phyloP scores from a whole-genome alignment of 352 stramenopile genomes.

The Phytophthora brassicae region DNA sequence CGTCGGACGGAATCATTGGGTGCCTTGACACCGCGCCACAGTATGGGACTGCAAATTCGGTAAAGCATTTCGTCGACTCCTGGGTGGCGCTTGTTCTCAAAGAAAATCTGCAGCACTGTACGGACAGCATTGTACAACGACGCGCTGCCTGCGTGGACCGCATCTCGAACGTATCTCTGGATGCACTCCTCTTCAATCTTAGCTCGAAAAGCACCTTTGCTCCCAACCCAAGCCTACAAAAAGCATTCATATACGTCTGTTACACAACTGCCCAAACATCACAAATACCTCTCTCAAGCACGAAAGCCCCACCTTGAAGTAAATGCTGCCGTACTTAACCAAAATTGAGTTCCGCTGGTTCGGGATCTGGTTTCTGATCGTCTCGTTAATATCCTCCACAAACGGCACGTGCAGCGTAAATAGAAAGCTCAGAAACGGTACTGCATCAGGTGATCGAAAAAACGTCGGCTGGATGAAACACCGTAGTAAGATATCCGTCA shows the following conservation, averaged over 20 bases:
- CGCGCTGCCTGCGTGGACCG: slow-evolving; percentile 68
- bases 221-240: slow-evolving; percentile 61
- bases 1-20: slow-evolving; percentile 82
- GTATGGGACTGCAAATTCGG: slow-evolving; percentile 77
- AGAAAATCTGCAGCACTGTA: slow-evolving; percentile 80
- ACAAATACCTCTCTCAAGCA: not conserved
- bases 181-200: slow-evolving; percentile 88
- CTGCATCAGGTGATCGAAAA: slow-evolving; percentile 80
- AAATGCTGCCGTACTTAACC: slow-evolving; percentile 78
- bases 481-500: slow-evolving; percentile 84
- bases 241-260: no score
- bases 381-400: slow-evolving; percentile 85
- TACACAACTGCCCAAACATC: not conserved
- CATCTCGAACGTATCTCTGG: slow-evolving; percentile 74
- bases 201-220: slow-evolving; percentile 45
- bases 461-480: slow-evolving; percentile 88
- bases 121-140: slow-evolving; percentile 69
- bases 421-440: slow-evolving; percentile 82
- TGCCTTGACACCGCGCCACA: slow-evolving; percentile 84
- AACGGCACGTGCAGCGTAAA: slow-evolving; percentile 88
- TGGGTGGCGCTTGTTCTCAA: slow-evolving; percentile 81
- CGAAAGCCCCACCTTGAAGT: slow-evolving; percentile 81
- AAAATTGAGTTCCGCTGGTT: slow-evolving; percentile 83
- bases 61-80: slow-evolving; percentile 87
- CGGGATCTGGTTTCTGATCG: slow-evolving; percentile 86